Base-by-base conservation (phyloP, 1,284 basidiomycete genomes). In the Heliocybe sulcata region DNA sequence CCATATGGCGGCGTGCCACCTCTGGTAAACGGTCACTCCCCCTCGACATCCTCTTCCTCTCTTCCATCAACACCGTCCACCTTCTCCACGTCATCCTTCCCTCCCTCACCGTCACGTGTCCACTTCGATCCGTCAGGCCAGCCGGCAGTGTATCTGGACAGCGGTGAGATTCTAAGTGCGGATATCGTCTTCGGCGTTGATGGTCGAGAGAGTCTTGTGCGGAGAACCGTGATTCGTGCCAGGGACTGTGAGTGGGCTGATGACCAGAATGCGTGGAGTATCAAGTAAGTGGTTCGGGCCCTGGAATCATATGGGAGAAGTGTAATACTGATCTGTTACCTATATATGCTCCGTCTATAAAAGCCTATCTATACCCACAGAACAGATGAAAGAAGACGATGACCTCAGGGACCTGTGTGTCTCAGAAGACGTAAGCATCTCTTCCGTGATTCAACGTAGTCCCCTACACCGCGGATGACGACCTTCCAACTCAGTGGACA, bases 371-470 rank as follows among this genome's bases (percentile, higher is more conserved):
- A 60, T 73, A 12, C 70, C 75, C 35, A 64, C 63, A 1, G 63
- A 68, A 11, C 51, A 63, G 12, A 66, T 73, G 60, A 63, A 61
- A 51, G 60, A 64, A 49, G 71, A 77, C 54, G 62, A 69, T 20
- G 71, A 75, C 14, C 60, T 77, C 4, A 61, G 54, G n/a, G 38
- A 60, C 0, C 56, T 76, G 2, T 42, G 65, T 9, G 65, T 69
- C 45, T 58, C 61, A 19, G 55, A 61, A 6, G 65, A 65, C 45
- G 75, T 76, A 58, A 55, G 65, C 38, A n/a, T 42, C 3, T 42
- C 38, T 42, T 42, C 38, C 16, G 38, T 4, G 19, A 42, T 42
- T 49, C 47, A 11, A 47, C 8, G 23, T 20, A n/a, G n/a, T n/a
- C n/a, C n/a, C n/a, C n/a, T n/a, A n/a, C n/a, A n/a, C n/a, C n/a